Base-by-base conservation (phyloP, 2,329 filamentous ascomycete genomes). In the Neopestalotiopsis sp. region DNA sequence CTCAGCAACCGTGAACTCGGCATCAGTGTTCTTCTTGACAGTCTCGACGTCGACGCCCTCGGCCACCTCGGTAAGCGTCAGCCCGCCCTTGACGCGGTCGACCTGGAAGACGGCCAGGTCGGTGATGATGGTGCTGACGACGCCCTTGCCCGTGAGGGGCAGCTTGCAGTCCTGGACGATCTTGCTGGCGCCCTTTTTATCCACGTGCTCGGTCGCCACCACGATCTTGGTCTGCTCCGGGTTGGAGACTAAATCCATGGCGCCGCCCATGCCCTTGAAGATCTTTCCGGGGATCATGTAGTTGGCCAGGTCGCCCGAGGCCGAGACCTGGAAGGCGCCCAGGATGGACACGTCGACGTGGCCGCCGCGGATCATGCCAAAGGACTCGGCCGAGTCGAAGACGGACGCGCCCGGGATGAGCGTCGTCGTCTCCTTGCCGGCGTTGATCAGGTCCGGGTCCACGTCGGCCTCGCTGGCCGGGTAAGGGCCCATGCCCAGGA, bases 261-360 rank as follows among this genome's bases (percentile, higher is more conserved):
- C 91, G 34, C 91, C 91, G 70, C 94, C 94, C 90, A 97, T 96
- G 20, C 94, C 94, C 85, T 96, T 96, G 81, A 94, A 90, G 12
- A 94, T 89, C 81, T 95, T 96, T 30, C 94, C 94, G 0, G 94
- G 94, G 71, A 97, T 92, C 91, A 96, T 96, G 85, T 94, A 97
- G 81, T 96, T 96, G 60, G 94, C 94, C 66, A 97, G 81, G 77
- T 97, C 94, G 32, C 94, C 94, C 2, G 88, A 85, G 0, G 92
- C 92, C 72, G 89, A 91, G 28, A 96, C 93, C 82, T 97, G 92
- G 72, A 95, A 89, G 1, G 93, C 91, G 3, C 94, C 94, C 0
- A 97, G 87, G 75, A 97, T 94, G 0, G 92, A 94, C 4, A 97
- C 91, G 76, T 97, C 91, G 57, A 97, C 90, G 75, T 94, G 92